These are phyloP conservation scores for Saksenaea oblongispora DNA, from an alignment of 371 early-diverging fungal genomes.

Conservation along the genomic window DNA sequence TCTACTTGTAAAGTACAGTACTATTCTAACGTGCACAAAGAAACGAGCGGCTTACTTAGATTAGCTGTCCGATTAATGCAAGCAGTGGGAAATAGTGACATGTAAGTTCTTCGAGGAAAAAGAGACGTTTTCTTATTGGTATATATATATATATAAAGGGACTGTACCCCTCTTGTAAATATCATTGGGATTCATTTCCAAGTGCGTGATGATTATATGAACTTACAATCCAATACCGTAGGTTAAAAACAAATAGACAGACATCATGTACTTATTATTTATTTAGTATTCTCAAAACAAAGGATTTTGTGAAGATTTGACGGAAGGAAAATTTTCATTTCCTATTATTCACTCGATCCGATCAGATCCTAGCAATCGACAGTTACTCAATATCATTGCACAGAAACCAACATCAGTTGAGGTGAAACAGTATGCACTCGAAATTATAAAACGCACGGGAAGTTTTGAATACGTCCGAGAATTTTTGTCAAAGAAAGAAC, in stretches of 20 bases:
- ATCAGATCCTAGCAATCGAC: constrained; percentile 55
- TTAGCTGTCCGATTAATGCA: constrained; percentile 94
- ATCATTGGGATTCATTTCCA: constrained; percentile 92
- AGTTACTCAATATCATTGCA: constrained; percentile 79
- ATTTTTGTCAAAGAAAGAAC: constrained; percentile 62
- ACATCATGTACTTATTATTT: not conserved
- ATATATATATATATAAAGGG: constrained; percentile 27
- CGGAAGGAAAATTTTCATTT: constrained; percentile 97
- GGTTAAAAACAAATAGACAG: not conserved
- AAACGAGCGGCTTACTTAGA: constrained; percentile 94
- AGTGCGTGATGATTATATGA: constrained; percentile 95
- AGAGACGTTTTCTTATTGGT: no score
- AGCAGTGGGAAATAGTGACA: constrained; percentile 50
- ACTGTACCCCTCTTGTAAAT: constrained; percentile 83
- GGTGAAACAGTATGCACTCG: constrained; percentile 87
- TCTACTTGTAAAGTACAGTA: constrained; percentile 9
- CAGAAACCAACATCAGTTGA: constrained; percentile 81
- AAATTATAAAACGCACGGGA: constrained; percentile 71
- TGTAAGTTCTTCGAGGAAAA: constrained; percentile 38
- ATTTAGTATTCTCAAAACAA: constrained; percentile 85
- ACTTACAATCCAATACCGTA: constrained; percentile 81
- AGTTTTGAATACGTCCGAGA: constrained; percentile 79
- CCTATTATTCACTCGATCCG: constrained; percentile 89
- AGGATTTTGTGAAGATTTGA: constrained; percentile 95
- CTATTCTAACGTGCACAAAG: constrained; percentile 38